Base-by-base conservation (phyloP, 306 rosid genomes). In the Pterocarpus santalinus region DNA sequence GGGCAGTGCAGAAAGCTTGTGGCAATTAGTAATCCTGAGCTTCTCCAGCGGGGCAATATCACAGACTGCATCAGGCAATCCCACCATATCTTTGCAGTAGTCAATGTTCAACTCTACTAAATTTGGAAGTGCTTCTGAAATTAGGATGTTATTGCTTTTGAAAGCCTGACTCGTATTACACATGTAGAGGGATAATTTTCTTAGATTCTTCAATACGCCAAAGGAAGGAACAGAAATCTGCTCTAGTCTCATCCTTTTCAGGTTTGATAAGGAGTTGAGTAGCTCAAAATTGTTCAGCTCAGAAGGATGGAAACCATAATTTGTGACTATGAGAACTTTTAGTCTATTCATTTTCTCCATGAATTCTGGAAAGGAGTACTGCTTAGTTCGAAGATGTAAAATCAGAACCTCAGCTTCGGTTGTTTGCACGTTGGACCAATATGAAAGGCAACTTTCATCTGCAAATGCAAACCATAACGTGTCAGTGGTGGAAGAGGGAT, bases 11-110 rank as follows among this genome's bases (percentile, higher is more conserved):
- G 46, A 61, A 58, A 94, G 77, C 58, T 83, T 91, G 56, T 88
- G 91, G 62, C 92, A 94, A 46, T 92, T 88, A 0, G 98, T 83
- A 14, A 92, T 46, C 3, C 83, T 83, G 0, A 94, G 88, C 64
- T 77, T 89, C 83, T 75, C 69, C 10, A 94, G 60, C 2, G 35
- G 10, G 13, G 5, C 0, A 12, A 90, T 80, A 13, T 80, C 83
- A 62, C 87, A 86, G 4, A 92, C 1, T 16, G 78, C 82, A 0
- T 5, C n/a, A 10, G 93, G 90, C 75, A 92, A 30, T 79, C 43
- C 84, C 60, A 61, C 69, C 77, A 86, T 6, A 67, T 86, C 86
- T 61, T 82, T 77, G 82, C 92, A 87, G 70, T 85, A 87, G 78
- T 92, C 92, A 13, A 92, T 64, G 69, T 43, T 85, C 74, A 92